A percentile compares a stretch with the other conserved stretches of the same genome.
These are phyloP conservation scores for Bocquillonia castaneifolia DNA, from an alignment of 441 rosid species.

Conservation along the genomic window DNA sequence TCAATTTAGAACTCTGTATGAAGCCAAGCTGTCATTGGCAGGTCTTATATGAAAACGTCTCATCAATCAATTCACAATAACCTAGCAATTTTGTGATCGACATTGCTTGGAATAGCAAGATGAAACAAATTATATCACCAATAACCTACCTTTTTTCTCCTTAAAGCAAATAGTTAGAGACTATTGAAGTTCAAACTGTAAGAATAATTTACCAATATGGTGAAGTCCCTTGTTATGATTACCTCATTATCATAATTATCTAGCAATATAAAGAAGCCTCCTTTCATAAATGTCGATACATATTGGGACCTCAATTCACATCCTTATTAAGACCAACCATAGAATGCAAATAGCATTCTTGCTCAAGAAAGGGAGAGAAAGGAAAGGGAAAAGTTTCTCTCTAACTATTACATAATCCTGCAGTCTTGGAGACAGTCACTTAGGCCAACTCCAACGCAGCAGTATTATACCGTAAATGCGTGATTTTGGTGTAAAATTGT, in stretches of 20 bases:
- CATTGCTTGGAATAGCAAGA: constrained; percentile 7
- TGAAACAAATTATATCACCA: constrained; percentile 4
- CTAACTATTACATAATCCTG: neutral
- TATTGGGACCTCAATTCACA: neutral
- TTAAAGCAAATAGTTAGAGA: neutral
- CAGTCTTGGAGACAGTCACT: neutral
- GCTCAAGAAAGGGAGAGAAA: neutral
- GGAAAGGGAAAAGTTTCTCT: neutral
- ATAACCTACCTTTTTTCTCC: neutral
- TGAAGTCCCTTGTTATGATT: neutral
- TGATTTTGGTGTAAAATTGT: too few relatives aligned
- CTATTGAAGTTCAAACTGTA: neutral
- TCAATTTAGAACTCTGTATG: neutral
- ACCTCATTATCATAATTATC: too few relatives aligned
- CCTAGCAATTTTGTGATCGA: neutral
- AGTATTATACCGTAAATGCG: too few relatives aligned
- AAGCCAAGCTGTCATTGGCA: neutral
- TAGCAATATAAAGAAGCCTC: neutral
- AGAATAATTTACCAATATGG: neutral
- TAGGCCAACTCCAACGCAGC: too few relatives aligned
- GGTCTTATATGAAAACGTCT: neutral
- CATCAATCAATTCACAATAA: constrained; percentile 12
- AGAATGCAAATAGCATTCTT: neutral
- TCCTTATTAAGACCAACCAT: neutral
- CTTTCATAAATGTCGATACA: neutral